A percentile compares a stretch with the other conserved stretches of the same genome.
Conservation (phyloP, 2,329 filamentous ascomycete genomes). For the Diaporthe velutina region DNA sequence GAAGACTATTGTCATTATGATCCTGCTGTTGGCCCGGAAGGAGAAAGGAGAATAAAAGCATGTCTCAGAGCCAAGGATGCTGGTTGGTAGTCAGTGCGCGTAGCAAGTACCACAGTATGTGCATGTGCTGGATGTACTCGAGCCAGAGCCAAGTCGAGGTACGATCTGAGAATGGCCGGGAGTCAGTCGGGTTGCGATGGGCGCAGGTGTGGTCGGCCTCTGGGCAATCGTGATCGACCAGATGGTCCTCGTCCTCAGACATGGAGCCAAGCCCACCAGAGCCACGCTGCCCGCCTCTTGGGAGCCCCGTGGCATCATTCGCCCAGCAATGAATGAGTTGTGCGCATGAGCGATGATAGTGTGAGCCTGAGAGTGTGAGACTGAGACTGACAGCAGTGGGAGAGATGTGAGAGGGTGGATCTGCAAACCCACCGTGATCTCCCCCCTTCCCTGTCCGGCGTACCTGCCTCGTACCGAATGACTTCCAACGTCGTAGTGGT, state of each 20-base stretch:
- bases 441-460: neutral
- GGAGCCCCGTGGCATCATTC: neutral
- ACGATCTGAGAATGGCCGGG: neutral
- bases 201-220: neutral
- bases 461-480: constrained; percentile 9
- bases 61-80: constrained; percentile 21
- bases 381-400: neutral
- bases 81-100: neutral
- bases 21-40: constrained; percentile 4
- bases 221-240: constrained; percentile 19
- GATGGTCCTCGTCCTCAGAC: constrained; percentile 9
- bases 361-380: neutral
- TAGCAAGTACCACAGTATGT: too few relatives aligned
- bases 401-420: neutral
- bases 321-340: neutral
- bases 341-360: neutral
- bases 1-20: constrained; percentile 19
- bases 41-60: constrained; percentile 31
- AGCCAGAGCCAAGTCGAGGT: neutral
- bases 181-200: neutral
- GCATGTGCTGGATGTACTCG: neutral
- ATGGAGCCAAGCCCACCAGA: neutral
- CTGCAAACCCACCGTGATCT: constrained; percentile 9
- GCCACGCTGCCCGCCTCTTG: neutral
- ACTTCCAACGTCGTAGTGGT: neutral